A percentile compares a stretch with the other conserved stretches of the same genome.
phyloP scores from a whole-genome alignment of 495 filamentous ascomycete species.

The Penicillium atrosanguineum region DNA sequence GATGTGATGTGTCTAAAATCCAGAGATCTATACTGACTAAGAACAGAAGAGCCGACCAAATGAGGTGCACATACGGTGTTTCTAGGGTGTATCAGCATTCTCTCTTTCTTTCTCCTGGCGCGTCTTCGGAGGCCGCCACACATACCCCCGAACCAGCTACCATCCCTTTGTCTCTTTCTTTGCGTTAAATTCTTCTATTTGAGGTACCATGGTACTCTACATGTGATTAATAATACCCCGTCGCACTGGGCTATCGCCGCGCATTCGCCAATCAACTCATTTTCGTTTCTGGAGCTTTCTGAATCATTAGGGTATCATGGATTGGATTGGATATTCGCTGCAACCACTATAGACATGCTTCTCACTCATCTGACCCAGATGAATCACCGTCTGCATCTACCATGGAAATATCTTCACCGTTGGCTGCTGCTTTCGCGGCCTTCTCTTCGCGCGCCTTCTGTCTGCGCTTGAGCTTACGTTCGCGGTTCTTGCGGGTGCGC shows the following conservation, averaged over 20 bases:
- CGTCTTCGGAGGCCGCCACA: background rate
- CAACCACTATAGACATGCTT: background rate
- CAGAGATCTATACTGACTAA: background rate
- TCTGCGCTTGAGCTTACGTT: conserved; percentile 43
- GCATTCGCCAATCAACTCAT: background rate
- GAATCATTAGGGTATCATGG: conserved; percentile 21
- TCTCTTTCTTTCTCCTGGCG: background rate
- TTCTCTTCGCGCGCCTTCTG: conserved; percentile 46
- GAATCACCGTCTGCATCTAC: conserved; percentile 21
- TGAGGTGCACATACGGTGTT: background rate
- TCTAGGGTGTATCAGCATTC: background rate
- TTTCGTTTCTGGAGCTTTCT: background rate
- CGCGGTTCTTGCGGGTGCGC: conserved; percentile 45
- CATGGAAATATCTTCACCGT: background rate
- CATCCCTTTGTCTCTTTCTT: background rate
- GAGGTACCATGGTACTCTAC: background rate
- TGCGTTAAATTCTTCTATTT: background rate
- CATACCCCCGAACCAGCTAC: background rate
- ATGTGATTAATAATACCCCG: background rate
- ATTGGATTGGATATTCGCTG: conserved; percentile 8
- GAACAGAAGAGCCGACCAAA: background rate
- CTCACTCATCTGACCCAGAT: conserved; percentile 11
- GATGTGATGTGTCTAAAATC: background rate
- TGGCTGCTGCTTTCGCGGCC: conserved; percentile 28
- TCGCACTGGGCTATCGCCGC: background rate